Evolutionary conservation across 495 filamentous ascomycete species (phyloP).

Genomic region (Neurospora sp.): DNA sequence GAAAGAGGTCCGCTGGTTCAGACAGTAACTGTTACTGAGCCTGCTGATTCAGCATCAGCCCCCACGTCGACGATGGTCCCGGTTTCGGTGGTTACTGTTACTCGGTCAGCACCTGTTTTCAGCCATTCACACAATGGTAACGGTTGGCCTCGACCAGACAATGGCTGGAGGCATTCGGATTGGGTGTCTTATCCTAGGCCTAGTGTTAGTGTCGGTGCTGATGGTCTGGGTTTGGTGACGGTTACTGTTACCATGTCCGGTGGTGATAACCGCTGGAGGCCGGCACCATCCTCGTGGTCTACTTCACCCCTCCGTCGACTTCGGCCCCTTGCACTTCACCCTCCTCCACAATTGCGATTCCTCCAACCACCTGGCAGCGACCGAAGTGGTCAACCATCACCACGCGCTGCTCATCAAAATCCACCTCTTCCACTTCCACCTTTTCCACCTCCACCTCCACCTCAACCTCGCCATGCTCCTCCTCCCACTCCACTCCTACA

Average conservation of each 20-base stretch:
- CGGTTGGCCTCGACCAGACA: neutral
- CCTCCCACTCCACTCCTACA: neutral
- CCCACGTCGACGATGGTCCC: neutral
- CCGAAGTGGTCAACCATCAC: neutral
- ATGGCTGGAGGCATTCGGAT: neutral
- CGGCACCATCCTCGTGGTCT: neutral
- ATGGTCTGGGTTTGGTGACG: neutral
- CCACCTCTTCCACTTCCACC: neutral
- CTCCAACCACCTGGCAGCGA: neutral
- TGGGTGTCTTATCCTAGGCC: neutral
- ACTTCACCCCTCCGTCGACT: neutral
- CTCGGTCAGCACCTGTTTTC: neutral
- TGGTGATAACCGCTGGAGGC: neutral
- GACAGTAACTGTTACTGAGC: neutral
- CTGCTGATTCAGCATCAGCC: neutral
- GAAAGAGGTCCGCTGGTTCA: neutral
- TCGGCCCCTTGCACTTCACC: neutral
- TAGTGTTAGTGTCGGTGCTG: neutral
- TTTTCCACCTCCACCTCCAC: neutral
- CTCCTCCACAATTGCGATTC: neutral
- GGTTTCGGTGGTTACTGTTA: neutral
- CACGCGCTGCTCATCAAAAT: neutral
- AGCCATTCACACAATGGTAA: neutral
- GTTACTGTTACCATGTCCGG: neutral
- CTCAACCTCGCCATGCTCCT: neutral